These are phyloP conservation scores for Proliferodiscus dingleyae DNA, from an alignment of 2,329 filamentous ascomycete genomes.

Conservation along the genomic window DNA sequence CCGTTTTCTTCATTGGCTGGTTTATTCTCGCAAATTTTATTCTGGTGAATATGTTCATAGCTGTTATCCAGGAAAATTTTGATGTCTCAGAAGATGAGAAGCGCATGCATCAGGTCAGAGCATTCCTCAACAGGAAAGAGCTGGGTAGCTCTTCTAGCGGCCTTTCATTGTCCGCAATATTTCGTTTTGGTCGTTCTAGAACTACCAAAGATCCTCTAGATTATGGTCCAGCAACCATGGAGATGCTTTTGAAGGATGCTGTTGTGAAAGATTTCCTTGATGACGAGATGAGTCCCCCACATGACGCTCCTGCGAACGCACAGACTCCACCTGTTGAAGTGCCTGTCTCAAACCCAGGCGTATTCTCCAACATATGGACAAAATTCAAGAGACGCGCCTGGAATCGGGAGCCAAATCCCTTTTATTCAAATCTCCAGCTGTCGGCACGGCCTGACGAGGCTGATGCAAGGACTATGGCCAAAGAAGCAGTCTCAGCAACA, in stretches of 20 bases:
- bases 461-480: conserved; percentile 83
- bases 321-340: conserved; percentile 17
- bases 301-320: conserved; percentile 33
- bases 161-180: conserved; percentile 68
- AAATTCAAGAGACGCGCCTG: conserved; percentile 52
- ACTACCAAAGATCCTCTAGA: conserved; percentile 77
- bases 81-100: conserved; percentile 98
- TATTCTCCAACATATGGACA: conserved; percentile 57
- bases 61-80: conserved; percentile 99
- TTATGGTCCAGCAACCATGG: conserved; percentile 85
- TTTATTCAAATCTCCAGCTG: conserved; percentile 78
- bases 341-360: conserved; percentile 48
- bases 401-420: conserved; percentile 82
- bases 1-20: conserved; percentile 88
- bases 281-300: conserved; percentile 51
- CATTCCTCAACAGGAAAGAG: conserved; percentile 88
- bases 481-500: conserved; percentile 79
- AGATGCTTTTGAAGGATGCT: conserved; percentile 94
- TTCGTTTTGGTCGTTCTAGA: conserved; percentile 55
- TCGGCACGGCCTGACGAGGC: conserved; percentile 64
- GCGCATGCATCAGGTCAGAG: conserved; percentile 90
- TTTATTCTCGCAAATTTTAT: conserved; percentile 95
- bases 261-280: conserved; percentile 94
- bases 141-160: conserved; percentile 68
- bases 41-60: conserved; percentile 99